These are phyloP conservation scores for Hyaloscypha finlandica DNA, from an alignment of 495 filamentous ascomycete species.

Conservation along the genomic window DNA sequence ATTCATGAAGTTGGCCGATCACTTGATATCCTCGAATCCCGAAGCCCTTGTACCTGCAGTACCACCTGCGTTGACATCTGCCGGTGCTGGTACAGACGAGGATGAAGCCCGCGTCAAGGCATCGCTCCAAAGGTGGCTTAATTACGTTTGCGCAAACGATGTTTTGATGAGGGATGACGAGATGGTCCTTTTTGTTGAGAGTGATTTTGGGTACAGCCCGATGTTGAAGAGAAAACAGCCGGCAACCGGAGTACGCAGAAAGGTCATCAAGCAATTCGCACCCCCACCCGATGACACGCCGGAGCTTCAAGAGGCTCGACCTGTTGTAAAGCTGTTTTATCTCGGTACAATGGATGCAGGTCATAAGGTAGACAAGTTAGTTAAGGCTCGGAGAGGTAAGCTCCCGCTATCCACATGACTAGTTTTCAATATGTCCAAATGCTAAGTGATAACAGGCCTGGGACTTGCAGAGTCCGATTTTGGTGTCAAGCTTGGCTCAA, in stretches of 20 bases:
- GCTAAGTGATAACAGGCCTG: conserved; percentile 58
- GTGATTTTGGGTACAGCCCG: conserved; percentile 97
- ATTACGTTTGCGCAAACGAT: conserved; percentile 87
- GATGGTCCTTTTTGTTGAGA: conserved; percentile 95
- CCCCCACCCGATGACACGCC: conserved; percentile 97
- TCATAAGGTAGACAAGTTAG: conserved; percentile 92
- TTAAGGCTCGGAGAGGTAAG: conserved; percentile 88
- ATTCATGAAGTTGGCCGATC: conserved; percentile 91
- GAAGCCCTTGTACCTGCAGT: conserved; percentile 98
- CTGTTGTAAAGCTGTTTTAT: conserved; percentile 94
- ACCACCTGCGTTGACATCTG: conserved; percentile 85
- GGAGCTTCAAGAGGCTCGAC: conserved; percentile 85
- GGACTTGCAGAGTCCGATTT: conserved; percentile 93
- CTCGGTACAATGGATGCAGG: conserved; percentile 91
- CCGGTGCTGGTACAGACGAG: conserved; percentile 94
- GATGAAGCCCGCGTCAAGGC: conserved; percentile 89
- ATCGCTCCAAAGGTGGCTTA: conserved; percentile 92
- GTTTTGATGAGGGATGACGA: conserved; percentile 94
- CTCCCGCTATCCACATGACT: neutral
- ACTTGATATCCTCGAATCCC: conserved; percentile 92
- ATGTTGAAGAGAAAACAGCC: conserved; percentile 95
- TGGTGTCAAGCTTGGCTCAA: conserved; percentile 80
- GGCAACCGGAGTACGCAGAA: conserved; percentile 90
- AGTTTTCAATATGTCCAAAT: neutral
- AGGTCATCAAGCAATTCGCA: conserved; percentile 97